phyloP scores from a whole-genome alignment of 2,329 filamentous ascomycete species.

The Verticillium dahliae region DNA sequence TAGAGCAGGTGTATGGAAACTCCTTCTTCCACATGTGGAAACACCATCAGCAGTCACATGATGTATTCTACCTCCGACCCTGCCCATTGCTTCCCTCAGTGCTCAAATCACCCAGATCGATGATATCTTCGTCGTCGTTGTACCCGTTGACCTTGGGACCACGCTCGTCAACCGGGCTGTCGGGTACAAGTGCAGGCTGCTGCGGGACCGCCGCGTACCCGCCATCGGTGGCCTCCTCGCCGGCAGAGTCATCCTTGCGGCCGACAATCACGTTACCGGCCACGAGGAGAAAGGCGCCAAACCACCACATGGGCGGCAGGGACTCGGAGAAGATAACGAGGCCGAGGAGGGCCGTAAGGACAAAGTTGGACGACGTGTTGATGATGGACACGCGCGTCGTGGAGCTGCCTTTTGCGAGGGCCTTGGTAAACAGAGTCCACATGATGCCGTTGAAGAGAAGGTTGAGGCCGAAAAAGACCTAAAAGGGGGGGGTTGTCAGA shows the following conservation, averaged over 20 bases:
- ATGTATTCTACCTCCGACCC: not conserved
- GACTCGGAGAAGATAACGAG: conserved; percentile 64
- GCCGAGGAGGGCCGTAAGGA: conserved; percentile 69
- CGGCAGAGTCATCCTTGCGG: conserved; percentile 43
- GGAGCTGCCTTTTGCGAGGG: conserved; percentile 65
- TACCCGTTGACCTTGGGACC: not conserved
- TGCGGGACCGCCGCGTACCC: conserved; percentile 21
- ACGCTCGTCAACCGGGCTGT: not conserved
- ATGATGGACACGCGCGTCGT: conserved; percentile 77
- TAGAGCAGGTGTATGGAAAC: not conserved
- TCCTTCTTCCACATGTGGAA: not conserved
- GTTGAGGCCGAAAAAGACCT: conserved; percentile 72
- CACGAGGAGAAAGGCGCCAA: conserved; percentile 65
- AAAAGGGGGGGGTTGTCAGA: conserved; percentile 1
- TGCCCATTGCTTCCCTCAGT: not conserved
- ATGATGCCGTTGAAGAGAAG: conserved; percentile 71
- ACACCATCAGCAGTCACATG: not conserved
- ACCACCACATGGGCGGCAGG: conserved; percentile 70
- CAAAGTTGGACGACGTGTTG: conserved; percentile 77
- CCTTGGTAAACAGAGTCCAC: conserved; percentile 78
- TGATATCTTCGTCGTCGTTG: conserved; percentile 24
- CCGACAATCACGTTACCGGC: conserved; percentile 75
- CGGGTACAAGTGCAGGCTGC: conserved; percentile 8
- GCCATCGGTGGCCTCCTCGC: conserved; percentile 17
- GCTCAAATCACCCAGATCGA: conserved; percentile 21